Evolutionary conservation across 2,329 filamentous ascomycete species (phyloP), one percentile per base, ranked within the genome.

Genomic region (Pestalotiopsis sp.): DNA sequence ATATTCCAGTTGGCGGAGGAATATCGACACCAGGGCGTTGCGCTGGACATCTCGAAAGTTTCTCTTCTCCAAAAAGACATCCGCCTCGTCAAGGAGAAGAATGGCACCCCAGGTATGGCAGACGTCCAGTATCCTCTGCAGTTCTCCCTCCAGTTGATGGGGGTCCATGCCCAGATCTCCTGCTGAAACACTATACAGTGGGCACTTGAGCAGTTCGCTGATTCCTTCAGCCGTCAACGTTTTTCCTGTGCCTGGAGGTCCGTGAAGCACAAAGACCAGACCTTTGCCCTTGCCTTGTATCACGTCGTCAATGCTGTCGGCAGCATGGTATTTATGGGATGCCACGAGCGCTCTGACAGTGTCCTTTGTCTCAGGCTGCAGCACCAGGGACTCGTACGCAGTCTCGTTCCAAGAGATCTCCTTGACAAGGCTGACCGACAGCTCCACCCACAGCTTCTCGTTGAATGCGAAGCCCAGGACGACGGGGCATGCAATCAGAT

Each of bases 401-500:
- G 89, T 86, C 57, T 92, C 89, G 74, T 97, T 95, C 93, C 93
- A 97, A 45, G 90, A 86, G 70, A 97, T 95, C 3, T 97, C 92
- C 59, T 88, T 87, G 70, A 97, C 87, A 0, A 91, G 90, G 0
- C 92, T 93, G 23, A 98, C 91, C 0, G 90, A 91, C 74, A 97
- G 94, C 77, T 97, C 93, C 0, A 97, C 87, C 95, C 94, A 98
- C 11, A 93, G 84, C 81, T 97, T 97, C 80, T 97, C 93, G 1
- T 89, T 90, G 78, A 97, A 97, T 0, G 93, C 89, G 74, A 97
- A 97, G 0, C 94, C 95, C 1, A 97, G 86, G 0, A 97, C 93
- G 0, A 97, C 90, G 0, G 94, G 92, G 2, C 93, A 95, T 2
- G 94, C 91, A 63, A 97, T 91, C 5, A 97, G 83, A 27, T 96